Conservation (phyloP, 192 early-diverging fungal species). For the Spinellus fusiger region DNA sequence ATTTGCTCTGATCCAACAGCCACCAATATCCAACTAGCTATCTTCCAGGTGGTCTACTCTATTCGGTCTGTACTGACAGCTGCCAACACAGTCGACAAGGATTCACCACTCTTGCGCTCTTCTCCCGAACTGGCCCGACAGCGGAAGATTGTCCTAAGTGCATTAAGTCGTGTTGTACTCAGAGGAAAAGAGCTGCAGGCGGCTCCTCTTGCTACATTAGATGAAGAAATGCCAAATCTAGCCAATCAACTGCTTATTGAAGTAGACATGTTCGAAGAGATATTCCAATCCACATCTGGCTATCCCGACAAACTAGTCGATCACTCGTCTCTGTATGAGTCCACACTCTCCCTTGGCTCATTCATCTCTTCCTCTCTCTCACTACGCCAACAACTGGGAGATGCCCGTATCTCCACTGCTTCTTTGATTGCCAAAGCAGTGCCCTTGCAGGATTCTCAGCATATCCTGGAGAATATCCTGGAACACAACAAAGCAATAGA, state of each 20-base stretch:
- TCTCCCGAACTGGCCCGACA: conserved; percentile 29
- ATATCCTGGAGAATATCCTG: conserved; percentile 10
- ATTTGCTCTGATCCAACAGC: neutral
- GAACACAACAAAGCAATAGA: conserved; percentile 14
- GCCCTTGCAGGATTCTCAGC: conserved; percentile 3
- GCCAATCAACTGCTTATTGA: conserved; percentile 20
- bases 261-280: conserved; percentile 15
- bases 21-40: conserved; percentile 5
- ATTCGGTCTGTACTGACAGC: conserved; percentile 14
- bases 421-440: conserved; percentile 15
- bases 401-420: conserved; percentile 5
- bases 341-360: neutral
- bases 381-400: conserved; percentile 14
- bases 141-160: conserved; percentile 17
- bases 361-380: neutral
- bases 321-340: neutral
- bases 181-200: conserved; percentile 18
- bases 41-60: conserved; percentile 15
- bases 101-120: conserved; percentile 21
- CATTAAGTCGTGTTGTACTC: conserved; percentile 22
- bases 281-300: neutral
- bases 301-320: neutral
- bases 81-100: conserved; percentile 22
- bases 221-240: conserved; percentile 11
- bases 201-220: neutral